These are phyloP conservation scores for Pleodorina starrii DNA, from an alignment of 139 green algal genomes.

Conservation along the genomic window DNA sequence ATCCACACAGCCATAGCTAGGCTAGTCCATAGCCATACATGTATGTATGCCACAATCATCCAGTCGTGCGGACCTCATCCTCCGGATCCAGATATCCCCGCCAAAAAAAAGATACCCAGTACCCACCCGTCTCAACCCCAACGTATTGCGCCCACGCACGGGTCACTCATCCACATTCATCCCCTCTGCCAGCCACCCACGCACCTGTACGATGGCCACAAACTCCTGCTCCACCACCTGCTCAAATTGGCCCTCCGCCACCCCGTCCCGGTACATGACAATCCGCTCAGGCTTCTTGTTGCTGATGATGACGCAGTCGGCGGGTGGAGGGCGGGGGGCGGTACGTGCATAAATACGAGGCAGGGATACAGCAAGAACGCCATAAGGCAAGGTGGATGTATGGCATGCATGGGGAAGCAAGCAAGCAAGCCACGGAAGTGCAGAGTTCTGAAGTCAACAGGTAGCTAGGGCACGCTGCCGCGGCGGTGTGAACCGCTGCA, in stretches of 20 bases:
- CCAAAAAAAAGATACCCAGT: neutral
- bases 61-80: neutral
- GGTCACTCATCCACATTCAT: too few relatives aligned
- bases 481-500: too few relatives aligned
- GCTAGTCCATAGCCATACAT: neutral
- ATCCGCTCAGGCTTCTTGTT: constrained; percentile 60
- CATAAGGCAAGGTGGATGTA: neutral
- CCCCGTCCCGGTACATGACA: constrained; percentile 79
- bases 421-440: too few relatives aligned
- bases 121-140: neutral
- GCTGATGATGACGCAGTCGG: neutral
- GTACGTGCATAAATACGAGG: too few relatives aligned
- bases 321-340: too few relatives aligned
- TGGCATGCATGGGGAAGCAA: neutral
- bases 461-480: neutral
- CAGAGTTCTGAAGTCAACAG: neutral
- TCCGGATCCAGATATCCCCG: neutral
- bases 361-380: neutral
- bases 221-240: constrained; percentile 74
- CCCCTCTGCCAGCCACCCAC: too few relatives aligned
- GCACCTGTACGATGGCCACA: constrained; percentile 57
- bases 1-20: neutral
- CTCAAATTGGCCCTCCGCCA: constrained; percentile 90
- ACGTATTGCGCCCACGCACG: too few relatives aligned
- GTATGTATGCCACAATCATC: neutral